Evolutionary conservation across 208 protist species (phyloP).

Genomic region (Polymyxa betae): DNA sequence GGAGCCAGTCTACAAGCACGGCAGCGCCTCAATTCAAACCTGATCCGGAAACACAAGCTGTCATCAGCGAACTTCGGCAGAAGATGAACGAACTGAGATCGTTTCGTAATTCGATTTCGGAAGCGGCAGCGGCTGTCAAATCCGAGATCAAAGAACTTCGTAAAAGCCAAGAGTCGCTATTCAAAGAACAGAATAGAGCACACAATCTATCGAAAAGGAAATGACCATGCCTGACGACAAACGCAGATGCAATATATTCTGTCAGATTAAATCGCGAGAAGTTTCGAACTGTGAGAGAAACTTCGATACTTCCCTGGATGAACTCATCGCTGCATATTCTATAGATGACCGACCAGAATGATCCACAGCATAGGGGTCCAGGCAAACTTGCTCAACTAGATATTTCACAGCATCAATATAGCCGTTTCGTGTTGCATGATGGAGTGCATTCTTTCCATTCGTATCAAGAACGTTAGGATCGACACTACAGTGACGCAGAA

Average conservation of each 20-base stretch:
- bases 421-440: constrained; percentile 5
- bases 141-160: background rate
- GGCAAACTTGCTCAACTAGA: constrained; percentile 40
- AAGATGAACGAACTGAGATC: background rate
- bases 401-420: constrained; percentile 4
- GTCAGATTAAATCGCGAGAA: background rate
- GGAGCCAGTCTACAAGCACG: background rate
- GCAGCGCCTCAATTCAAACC: background rate
- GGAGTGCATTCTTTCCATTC: background rate
- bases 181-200: background rate
- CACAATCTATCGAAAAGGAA: background rate
- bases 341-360: background rate
- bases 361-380: background rate
- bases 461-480: background rate
- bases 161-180: background rate
- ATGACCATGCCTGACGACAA: background rate
- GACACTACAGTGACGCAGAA: background rate
- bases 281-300: background rate
- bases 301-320: background rate
- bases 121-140: background rate
- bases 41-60: background rate
- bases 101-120: background rate
- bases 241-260: background rate
- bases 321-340: background rate
- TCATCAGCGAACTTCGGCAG: background rate